Evolutionary conservation across 805 yeast species (phyloP).

Genomic region (Ogataea nonfermentans): DNA sequence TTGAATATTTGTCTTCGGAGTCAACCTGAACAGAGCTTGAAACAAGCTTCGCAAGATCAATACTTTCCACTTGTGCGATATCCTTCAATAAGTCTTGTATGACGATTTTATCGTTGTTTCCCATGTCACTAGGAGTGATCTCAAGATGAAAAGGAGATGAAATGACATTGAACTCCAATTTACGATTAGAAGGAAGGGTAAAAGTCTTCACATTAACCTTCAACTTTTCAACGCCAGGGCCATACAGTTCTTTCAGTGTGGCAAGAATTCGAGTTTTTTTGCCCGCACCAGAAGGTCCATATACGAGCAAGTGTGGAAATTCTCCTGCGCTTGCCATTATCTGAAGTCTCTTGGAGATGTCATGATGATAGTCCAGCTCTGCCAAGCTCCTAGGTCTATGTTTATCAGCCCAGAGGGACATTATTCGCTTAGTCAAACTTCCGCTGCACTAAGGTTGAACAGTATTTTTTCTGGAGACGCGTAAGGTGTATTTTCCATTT

Average conservation of each 20-base stretch:
- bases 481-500: no score
- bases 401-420: constrained; percentile 98
- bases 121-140: constrained; percentile 96
- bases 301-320: constrained; percentile 87
- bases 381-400: constrained; percentile 74
- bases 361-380: constrained; percentile 63
- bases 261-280: constrained; percentile 91
- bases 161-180: constrained; percentile 89
- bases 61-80: constrained; percentile 92
- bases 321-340: constrained; percentile 62
- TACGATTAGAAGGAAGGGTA: constrained; percentile 67
- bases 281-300: constrained; percentile 97
- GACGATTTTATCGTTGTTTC: constrained; percentile 91
- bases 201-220: constrained; percentile 90
- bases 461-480: not conserved
- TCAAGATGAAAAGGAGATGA: constrained; percentile 89
- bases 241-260: constrained; percentile 75
- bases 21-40: constrained; percentile 40
- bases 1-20: constrained; percentile 13
- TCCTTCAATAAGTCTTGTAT: constrained; percentile 93
- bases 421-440: constrained; percentile 34
- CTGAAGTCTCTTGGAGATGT: constrained; percentile 59
- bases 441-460: no score
- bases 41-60: constrained; percentile 63
- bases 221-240: constrained; percentile 75